phyloP scores from a whole-genome alignment of 257 asterid genomes.

The Knoxia roxburghii region DNA sequence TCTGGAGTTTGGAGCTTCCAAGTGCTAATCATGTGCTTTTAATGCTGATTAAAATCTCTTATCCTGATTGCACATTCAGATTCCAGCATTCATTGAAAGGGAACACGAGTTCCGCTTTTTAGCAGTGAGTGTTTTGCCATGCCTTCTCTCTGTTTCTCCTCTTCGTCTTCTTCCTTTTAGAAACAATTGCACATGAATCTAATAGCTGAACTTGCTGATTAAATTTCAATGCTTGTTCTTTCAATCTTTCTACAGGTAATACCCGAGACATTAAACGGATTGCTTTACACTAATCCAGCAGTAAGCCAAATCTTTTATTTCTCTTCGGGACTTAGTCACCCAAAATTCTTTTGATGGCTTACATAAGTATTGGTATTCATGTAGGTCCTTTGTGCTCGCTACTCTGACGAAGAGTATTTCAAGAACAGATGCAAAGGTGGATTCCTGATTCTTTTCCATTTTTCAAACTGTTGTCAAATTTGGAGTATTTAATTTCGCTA shows the following conservation, averaged over 20 bases:
- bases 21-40: background rate
- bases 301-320: conserved; percentile 31
- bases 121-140: conserved; percentile 54
- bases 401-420: conserved; percentile 79
- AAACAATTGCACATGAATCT: too few species aligned
- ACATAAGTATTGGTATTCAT: conserved; percentile 4
- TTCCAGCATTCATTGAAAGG: conserved; percentile 85
- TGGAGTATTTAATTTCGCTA: background rate
- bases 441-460: background rate
- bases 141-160: too few species aligned
- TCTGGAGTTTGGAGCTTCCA: conserved; percentile 11
- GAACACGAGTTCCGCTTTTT: conserved; percentile 94
- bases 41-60: conserved; percentile 16
- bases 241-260: conserved; percentile 45
- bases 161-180: too few species aligned
- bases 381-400: conserved; percentile 77
- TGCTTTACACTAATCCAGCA: conserved; percentile 66
- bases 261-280: conserved; percentile 78
- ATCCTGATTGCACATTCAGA: conserved; percentile 43
- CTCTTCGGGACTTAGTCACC: conserved; percentile 2
- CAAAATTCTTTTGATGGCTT: conserved; percentile 8
- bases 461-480: background rate
- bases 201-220: conserved; percentile 16
- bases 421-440: conserved; percentile 75
- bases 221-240: background rate